Evolutionary conservation across 352 stramenopile genomes (phyloP).

Genomic region (Globisporangium cylindrosporum): DNA sequence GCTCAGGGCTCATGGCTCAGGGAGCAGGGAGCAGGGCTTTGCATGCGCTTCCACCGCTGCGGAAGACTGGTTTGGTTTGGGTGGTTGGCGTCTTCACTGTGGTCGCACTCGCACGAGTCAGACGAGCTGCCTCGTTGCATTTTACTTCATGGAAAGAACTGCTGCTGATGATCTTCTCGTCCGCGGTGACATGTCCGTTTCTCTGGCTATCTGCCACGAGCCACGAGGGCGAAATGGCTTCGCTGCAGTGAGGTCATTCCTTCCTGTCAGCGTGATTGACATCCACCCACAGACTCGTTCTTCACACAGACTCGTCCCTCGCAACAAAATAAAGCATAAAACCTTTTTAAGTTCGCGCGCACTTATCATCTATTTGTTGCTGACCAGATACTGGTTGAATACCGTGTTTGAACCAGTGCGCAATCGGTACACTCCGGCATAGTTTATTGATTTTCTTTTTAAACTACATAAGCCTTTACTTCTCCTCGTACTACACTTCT

Average conservation of each 20-base stretch:
- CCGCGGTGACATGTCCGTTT: background rate
- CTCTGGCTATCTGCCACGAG: background rate
- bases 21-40: background rate
- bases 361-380: background rate
- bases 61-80: background rate
- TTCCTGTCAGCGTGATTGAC: background rate
- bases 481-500: too few species aligned
- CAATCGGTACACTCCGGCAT: background rate
- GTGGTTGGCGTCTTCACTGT: background rate
- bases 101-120: background rate
- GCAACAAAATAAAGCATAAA: too few species aligned
- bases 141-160: background rate
- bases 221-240: background rate
- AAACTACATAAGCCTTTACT: too few species aligned
- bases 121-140: background rate
- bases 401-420: background rate
- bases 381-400: constrained; percentile 2
- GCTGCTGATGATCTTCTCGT: background rate
- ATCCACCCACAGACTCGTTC: background rate
- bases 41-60: background rate
- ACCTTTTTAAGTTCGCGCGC: background rate
- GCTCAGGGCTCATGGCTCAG: background rate
- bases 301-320: too few species aligned
- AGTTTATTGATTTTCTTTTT: too few species aligned
- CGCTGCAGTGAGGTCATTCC: background rate